A percentile compares a stretch with the other conserved stretches of the same genome.
phyloP scores from a whole-genome alignment of 345 rosid genomes.

The Eutrema japonicum region DNA sequence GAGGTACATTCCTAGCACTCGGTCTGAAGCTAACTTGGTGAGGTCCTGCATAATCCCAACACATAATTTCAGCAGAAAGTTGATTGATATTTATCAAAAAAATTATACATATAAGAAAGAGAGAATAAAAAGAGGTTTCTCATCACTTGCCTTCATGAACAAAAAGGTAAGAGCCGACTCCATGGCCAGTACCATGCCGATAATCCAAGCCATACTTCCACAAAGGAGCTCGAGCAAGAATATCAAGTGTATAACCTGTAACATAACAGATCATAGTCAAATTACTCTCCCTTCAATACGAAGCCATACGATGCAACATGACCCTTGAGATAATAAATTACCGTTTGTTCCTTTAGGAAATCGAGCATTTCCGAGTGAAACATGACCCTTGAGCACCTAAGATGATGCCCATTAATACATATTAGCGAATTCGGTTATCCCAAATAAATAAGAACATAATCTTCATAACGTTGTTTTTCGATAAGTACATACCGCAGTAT shows the following conservation, averaged over 20 bases:
- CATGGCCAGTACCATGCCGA: constrained; percentile 99
- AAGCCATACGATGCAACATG: not conserved
- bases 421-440: constrained; percentile 5
- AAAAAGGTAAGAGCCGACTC: constrained; percentile 89
- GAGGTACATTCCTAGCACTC: constrained; percentile 77
- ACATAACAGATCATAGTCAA: not conserved
- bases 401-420: constrained; percentile 4
- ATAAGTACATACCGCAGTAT: constrained; percentile 67
- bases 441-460: not conserved
- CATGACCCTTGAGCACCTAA: constrained; percentile 95
- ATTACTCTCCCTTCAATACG: not conserved
- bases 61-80: constrained; percentile 5
- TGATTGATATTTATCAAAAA: not conserved
- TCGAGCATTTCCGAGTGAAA: constrained; percentile 78
- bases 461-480: not conserved
- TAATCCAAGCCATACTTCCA: constrained; percentile 96
- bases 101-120: constrained; percentile 1
- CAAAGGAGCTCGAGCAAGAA: constrained; percentile 88
- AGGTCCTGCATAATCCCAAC: constrained; percentile 68
- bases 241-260: constrained; percentile 84
- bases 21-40: constrained; percentile 90
- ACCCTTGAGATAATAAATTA: constrained; percentile 32
- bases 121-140: constrained; percentile 12
- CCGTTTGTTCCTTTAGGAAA: constrained; percentile 95
- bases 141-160: constrained; percentile 90